A percentile compares a stretch with the other conserved stretches of the same genome.
Evolutionary conservation across 2,329 filamentous ascomycete genomes (phyloP).

Genomic region (Fusarium siculi): DNA sequence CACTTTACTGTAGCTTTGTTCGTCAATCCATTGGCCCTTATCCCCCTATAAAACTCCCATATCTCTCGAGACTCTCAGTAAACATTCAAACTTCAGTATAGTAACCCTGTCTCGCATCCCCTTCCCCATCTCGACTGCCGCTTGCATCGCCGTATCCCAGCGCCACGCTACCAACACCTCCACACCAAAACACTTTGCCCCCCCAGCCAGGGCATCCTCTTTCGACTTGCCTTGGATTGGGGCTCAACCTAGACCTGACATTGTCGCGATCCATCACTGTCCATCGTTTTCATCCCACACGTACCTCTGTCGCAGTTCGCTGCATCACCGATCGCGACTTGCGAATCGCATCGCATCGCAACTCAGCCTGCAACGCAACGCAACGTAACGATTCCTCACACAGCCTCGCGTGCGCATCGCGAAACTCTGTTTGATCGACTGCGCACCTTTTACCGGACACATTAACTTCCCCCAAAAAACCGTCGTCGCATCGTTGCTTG

Average conservation of each 20-base stretch:
- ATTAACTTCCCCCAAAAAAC: slow-evolving; percentile 3
- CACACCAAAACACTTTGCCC: slow-evolving; percentile 40
- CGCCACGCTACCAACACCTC: slow-evolving; percentile 42
- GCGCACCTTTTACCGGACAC: slow-evolving; percentile 27
- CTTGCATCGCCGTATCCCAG: slow-evolving; percentile 42
- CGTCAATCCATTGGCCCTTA: slow-evolving; percentile 17
- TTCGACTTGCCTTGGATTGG: slow-evolving; percentile 24
- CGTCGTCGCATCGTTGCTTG: slow-evolving; percentile 36
- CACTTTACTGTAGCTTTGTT: background rate
- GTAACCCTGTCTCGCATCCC: slow-evolving; percentile 22
- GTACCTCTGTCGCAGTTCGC: slow-evolving; percentile 25
- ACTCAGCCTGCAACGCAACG: background rate
- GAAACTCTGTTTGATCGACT: slow-evolving; percentile 35
- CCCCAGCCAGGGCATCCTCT: slow-evolving; percentile 36
- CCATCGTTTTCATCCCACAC: slow-evolving; percentile 11
- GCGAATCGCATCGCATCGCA: slow-evolving; percentile 36
- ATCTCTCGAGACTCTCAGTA: background rate
- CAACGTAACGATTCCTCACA: slow-evolving; percentile 9
- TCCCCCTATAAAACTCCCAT: background rate
- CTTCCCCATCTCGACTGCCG: slow-evolving; percentile 36
- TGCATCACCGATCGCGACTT: slow-evolving; percentile 37
- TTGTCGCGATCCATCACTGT: slow-evolving; percentile 31
- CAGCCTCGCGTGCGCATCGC: slow-evolving; percentile 44
- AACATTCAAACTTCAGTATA: background rate
- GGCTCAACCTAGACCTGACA: slow-evolving; percentile 31